Evolutionary conservation across 225 moss, liverwort and hornwort species (phyloP), one percentile per base, ranked within the genome.

Genomic region (Asterella californica): DNA sequence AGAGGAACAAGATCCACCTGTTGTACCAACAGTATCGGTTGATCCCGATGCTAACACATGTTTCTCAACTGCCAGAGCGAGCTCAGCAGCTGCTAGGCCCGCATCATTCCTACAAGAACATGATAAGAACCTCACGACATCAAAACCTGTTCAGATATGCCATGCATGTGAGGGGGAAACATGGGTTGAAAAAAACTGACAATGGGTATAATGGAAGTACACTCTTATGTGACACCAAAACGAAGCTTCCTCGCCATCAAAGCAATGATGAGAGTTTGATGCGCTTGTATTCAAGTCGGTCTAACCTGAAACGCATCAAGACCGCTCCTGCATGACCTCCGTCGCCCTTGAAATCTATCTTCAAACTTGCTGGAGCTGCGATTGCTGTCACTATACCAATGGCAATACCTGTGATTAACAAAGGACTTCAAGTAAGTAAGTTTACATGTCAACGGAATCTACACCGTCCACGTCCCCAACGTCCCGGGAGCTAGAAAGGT

Each of bases 301-400:
- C 54, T 79, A 48, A 95, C 96, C 96, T 91, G 36, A 77, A 77
- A 25, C 88, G 93, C 97, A 99, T 99, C 15, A 99, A 85, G 50
- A 92, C 88, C 15, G 95, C 95, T 78, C 97, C 97, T 27, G 97
- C 97, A 82, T 99, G 97, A 81, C 97, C 97, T 77, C 97, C 97
- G 85, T 93, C 95, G 76, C 97, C 95, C 76, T 86, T 81, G 71
- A 94, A 91, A 66, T 73, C 88, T 36, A 99, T 88, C 80, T 92
- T 93, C 82, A 99, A 83, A 90, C 93, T 99, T 52, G 97, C 93
- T 68, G 97, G 97, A 30, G 97, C 97, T 80, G 97, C 95, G 79
- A 99, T 95, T 30, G 95, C 97, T 70, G 95, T 95, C 72, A 99
- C 95, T 34, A 99, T 83, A 49, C 97, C 97, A 62, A 99, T 91